A percentile compares a stretch with the other conserved stretches of the same genome.
These are phyloP conservation scores for Hypoxylon lienhwacheense DNA, from an alignment of 495 filamentous ascomycete genomes.

Conservation along the genomic window DNA sequence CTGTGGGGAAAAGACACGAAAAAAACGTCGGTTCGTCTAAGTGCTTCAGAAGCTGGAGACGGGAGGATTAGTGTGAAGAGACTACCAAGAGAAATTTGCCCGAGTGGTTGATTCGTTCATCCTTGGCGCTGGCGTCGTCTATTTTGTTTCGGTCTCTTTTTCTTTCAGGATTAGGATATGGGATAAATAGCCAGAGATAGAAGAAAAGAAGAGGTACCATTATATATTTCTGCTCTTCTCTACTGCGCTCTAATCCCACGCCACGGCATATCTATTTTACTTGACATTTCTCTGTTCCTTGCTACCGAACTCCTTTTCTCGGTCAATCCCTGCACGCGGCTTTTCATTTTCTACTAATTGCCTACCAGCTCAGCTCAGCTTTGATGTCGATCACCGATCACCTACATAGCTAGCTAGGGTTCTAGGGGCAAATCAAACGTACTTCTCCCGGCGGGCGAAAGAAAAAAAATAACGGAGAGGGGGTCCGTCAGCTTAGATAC, in stretches of 20 bases:
- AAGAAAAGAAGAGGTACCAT: neutral
- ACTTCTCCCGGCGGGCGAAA: no score
- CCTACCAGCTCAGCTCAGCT: conserved; percentile 14
- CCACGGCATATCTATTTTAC: neutral
- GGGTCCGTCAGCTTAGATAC: neutral
- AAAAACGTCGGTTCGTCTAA: conserved; percentile 11
- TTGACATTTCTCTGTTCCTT: conserved; percentile 8
- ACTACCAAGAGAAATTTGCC: conserved; percentile 9
- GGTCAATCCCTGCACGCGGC: conserved; percentile 13
- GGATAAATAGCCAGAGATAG: neutral
- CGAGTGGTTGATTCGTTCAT: conserved; percentile 5
- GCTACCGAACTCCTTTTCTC: conserved; percentile 2
- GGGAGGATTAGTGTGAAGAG: conserved; percentile 6
- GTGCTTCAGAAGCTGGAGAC: conserved; percentile 16
- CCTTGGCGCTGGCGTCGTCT: conserved; percentile 5
- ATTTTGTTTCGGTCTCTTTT: neutral
- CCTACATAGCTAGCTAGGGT: no score
- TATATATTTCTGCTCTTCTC: neutral
- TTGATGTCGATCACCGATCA: conserved; percentile 19
- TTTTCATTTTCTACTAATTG: conserved; percentile 1
- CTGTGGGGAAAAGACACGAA: conserved; percentile 7
- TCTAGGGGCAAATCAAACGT: conserved; percentile 2
- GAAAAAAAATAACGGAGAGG: no score
- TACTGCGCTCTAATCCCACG: conserved; percentile 5
- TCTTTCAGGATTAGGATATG: conserved; percentile 1